Base-by-base conservation (phyloP, 2,329 filamentous ascomycete species). In the Aspergillus oerlinghausenensis region DNA sequence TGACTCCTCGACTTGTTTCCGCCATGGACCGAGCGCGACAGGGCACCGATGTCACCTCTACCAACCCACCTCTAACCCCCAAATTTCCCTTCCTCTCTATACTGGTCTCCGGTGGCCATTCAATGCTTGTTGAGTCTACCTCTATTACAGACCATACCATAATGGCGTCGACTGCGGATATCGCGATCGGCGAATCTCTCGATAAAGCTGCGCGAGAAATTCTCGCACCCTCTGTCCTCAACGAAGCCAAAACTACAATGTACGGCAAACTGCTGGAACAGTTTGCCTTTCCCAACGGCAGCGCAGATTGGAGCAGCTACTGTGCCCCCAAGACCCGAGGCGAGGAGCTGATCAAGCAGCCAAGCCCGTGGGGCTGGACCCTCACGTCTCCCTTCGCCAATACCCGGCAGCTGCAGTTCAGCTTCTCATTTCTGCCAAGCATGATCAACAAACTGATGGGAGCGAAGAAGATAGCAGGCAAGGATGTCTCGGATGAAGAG, bases 21-120 rank as follows among this genome's bases (percentile, higher is more conserved):
- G 88, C 89, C 4, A 73, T 93, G 58, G 69, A 78, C 52, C 62
- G 58, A 21, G 61, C 60, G 11, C 52, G 59, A 52, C 63, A 59
- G 7, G 48, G 51, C 4, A 50, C n/a, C 38, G 59, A 52, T 52
- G 50, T 57, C 21, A 51, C 53, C 51, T 52, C 51, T 10, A 53
- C 21, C 45, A 11, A 38, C 10, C 1, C 49, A 40, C 17, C 55
- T 32, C 26, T 55, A 14, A 42, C 63, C 67, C 88, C 88, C 0
- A 67, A 74, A 1, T 97, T 95, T 64, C 93, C 94, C 1, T 96
- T 96, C 71, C 79, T 97, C 35, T 92, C 90, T 0, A 80, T 97
- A 5, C 86, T 99, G 50, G 90, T 94, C 17, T 97, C 92, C 0
- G 94, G 94, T 40, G 94, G 94, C 1, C 93, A 99, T 76, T 93